A percentile compares a stretch with the other conserved stretches of the same genome.
phyloP scores from a whole-genome alignment of 345 rosid genomes.

The Moringa oleifera region DNA sequence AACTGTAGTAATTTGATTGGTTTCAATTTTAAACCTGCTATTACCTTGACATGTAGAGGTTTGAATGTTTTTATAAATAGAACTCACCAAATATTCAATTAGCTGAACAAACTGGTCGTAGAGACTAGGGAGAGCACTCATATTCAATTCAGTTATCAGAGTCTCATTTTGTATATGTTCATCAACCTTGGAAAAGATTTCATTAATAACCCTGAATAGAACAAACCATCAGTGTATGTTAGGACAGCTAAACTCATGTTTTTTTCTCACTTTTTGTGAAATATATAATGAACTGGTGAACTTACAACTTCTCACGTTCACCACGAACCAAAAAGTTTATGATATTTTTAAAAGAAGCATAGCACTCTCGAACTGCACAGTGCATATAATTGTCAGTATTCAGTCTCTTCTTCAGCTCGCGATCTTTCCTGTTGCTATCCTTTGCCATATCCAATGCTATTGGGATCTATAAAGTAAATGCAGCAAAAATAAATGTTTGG shows the following conservation, averaged over 20 bases:
- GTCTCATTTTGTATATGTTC: constrained; percentile 23
- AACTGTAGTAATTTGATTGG: constrained; percentile 24
- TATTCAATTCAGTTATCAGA: constrained; percentile 45
- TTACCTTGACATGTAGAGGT: background rate
- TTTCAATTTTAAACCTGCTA: background rate
- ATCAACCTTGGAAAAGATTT: constrained; percentile 49
- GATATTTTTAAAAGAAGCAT: constrained; percentile 45
- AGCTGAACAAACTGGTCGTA: constrained; percentile 69
- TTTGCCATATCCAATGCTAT: constrained; percentile 67
- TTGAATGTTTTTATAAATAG: background rate
- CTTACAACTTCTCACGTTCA: constrained; percentile 41
- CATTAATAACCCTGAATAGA: constrained; percentile 49
- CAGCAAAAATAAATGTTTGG: constrained; percentile 4
- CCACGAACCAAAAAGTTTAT: constrained; percentile 40
- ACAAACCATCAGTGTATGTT: constrained; percentile 8
- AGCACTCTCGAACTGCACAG: constrained; percentile 48
- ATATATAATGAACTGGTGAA: background rate
- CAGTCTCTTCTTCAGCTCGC: constrained; percentile 48
- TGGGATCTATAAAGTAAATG: constrained; percentile 35
- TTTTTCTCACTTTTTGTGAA: background rate
- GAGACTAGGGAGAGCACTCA: constrained; percentile 78
- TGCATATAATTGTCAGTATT: constrained; percentile 43
- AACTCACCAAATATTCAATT: constrained; percentile 60
- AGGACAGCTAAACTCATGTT: background rate
- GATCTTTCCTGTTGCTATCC: constrained; percentile 45